Evolutionary conservation across 2,329 filamentous ascomycete genomes (phyloP), one percentile per base, ranked within the genome.

Genomic region (Exophiala viscosa): DNA sequence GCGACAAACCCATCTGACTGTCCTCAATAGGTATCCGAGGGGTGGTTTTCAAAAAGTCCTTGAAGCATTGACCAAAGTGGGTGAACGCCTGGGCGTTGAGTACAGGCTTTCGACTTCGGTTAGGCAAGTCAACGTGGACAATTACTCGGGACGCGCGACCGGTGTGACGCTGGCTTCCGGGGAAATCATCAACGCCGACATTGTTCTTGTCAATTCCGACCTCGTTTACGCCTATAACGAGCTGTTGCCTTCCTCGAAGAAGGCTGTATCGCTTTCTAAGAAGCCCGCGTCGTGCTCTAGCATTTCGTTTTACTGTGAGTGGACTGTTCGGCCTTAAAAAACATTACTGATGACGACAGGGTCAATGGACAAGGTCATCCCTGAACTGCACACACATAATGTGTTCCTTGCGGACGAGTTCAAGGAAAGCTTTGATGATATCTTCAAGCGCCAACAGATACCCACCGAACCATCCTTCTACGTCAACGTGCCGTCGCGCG

Each of bases 351-450:
- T 50, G 13, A 18, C 13, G 4, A 20, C 31, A 55, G 57, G 57
- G 86, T 79, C 81, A 2, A 74, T 88, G 15, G 75, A 81, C 53
- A 72, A 75, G 45, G 75, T 77, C 46, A 71, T 89, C 1, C 79
- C 81, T 0, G 78, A 86, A 66, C 76, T 90, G 2, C 73, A 77
- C 14, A 80, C 83, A 0, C 87, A 90, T 70, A 90, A 90, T 66
- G 87, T 90, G 62, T 90, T 90, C 72, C 78, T 90, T 5, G 85
- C 86, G 2, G 82, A 88, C 60, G 76, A 86, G 58, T 90, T 88
- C 66, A 76, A 76, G 45, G 83, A 86, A 61, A 84, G 79, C n/a
- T 90, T 90, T 63, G 86, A 90, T 67, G 78, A 80, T 53, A 90
- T 90, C 54, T 90, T 90, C 75, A 82, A 86, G 59, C 72, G 80